Base-by-base conservation (phyloP, 164 flowering plant species). In the Berberis thunbergii region DNA sequence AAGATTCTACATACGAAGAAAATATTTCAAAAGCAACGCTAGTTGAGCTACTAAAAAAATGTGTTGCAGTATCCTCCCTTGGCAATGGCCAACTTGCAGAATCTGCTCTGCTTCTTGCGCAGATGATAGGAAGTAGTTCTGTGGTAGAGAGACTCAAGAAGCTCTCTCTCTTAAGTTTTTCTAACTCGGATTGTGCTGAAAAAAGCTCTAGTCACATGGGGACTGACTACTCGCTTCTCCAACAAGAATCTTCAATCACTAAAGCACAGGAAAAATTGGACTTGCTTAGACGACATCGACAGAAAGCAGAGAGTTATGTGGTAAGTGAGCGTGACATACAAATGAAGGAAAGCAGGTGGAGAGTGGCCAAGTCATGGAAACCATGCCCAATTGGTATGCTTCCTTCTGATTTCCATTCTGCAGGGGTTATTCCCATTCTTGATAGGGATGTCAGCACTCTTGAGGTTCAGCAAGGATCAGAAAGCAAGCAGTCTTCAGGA, bases 301-400 rank as follows among this genome's bases (percentile, higher is more conserved):
- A 41, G 62, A 70, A 61, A 54, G 39, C 12, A 44, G 57, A 39
- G 6, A 63, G 45, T 4, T 52, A 43, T 2, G 41, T 49, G 50
- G 39, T 74, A 45, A 60, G 26, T 52, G 69, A 68, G 48, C 62
- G 13, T 52, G 64, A 69, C 45, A 49, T 4, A 4, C 66, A 49
- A 62, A 70, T 26, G 53, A 50, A 40, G n/a, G 60, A 70, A 59
- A 70, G 62, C 52, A 72, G 64, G 62, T 92, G 98, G 98, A 74
- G 53, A 43, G 65, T 83, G 53, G 80, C 79, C 38, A 79, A 81
- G 69, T 80, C 88, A 12, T 92, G 98, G 98, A 89, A 72, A 52
- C 75, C 86, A 59, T 89, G 96, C 61, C 88, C 96, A 2, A 86
- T 92, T 26, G 98, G 98, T 40, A 80, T 84, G 93, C 61, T 92